Base-by-base conservation (phyloP, 495 filamentous ascomycete genomes). In the Tetracladium marchalianum region DNA sequence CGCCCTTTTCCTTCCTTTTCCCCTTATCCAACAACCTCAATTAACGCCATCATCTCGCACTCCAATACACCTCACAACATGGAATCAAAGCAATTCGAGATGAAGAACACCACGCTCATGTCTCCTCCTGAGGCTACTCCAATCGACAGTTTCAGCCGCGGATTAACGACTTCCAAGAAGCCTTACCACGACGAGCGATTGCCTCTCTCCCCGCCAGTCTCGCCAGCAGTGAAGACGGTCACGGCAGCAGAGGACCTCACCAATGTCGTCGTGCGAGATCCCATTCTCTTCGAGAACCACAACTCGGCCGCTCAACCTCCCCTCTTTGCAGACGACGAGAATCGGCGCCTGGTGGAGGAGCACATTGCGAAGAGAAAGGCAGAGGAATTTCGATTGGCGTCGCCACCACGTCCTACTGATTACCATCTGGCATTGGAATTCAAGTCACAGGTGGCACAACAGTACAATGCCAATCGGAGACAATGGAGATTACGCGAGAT, bases 151-250 rank as follows among this genome's bases (percentile, higher is more conserved):
- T 86, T 85, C 62, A 62, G 66, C 34, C 58, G 62, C 45, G 51
- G 67, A 57, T 39, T 67, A 59, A 37, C 63, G 63, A 54, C 53
- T 47, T 53, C 60, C 56, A 55, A 69, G 65, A 54, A 67, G 65
- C 37, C 71, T 16, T 70, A 76, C 49, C 68, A 71, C 51, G 62
- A 61, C 63, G 62, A 67, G 57, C 65, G 66, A 24, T 66, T 74
- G 11, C 66, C 81, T 22, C 73, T 82, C 31, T 87, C 84, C 35
- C 84, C 84, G 54, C 84, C 84, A 7, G 74, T 84, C 34, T 87
- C 84, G 18, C 84, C 84, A 11, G 76, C 73, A 43, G 69, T 67
- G 18, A 74, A 73, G 44, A 72, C 70, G 4, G 22, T 27, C 22
- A 61, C 63, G 31, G 50, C 54, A n/a, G 57, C 64, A n/a, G 66